Base-by-base conservation (phyloP, 2,329 filamentous ascomycete species). In the Penicillium crustosum region DNA sequence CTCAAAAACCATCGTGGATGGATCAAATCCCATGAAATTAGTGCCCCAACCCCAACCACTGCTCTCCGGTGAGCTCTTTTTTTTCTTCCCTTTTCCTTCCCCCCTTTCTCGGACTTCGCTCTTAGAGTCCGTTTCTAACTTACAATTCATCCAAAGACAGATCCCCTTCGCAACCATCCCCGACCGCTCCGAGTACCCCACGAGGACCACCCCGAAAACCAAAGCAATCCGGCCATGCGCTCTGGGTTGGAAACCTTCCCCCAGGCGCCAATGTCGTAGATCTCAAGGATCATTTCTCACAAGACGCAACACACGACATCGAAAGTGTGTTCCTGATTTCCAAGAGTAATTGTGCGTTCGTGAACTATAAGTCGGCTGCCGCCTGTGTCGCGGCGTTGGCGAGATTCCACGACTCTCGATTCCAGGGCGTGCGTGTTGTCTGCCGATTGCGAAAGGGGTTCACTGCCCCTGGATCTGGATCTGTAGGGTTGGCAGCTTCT, bases 311-410 rank as follows among this genome's bases (percentile, higher is more conserved):
- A 0, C 84, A 81, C 42, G 84, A 92, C 1, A 85, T 97, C 23
- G 90, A 96, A 71, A 96, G 92, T 47, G 79, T 97, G 0, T 97
- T 97, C 65, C 79, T 97, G 36, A 97, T 97, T 41, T 93, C 93
- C 0, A 97, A 97, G 74, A 97, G 93, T 73, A 97, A 97, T 71
- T 97, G 93, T 70, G 93, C 93, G 0, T 97, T 97, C 77, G 91
- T 96, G 63, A 97, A 97, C 70, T 97, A 95, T 73, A 90, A 88
- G 61, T 89, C 91, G 50, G 92, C 96, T 67, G 77, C 81, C 3
- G 86, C 86, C 6, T 97, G 92, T 70, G 77, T 84, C 7, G 82
- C 84, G 9, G 93, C 93, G 0, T 90, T 96, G 78, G 83, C 86
- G 45, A 87, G 90, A 64, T 89, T 97, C 44, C 91, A 97, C 73